Conservation (phyloP, 805 yeast genomes). For the Wickerhamomyces rabaulensis region DNA sequence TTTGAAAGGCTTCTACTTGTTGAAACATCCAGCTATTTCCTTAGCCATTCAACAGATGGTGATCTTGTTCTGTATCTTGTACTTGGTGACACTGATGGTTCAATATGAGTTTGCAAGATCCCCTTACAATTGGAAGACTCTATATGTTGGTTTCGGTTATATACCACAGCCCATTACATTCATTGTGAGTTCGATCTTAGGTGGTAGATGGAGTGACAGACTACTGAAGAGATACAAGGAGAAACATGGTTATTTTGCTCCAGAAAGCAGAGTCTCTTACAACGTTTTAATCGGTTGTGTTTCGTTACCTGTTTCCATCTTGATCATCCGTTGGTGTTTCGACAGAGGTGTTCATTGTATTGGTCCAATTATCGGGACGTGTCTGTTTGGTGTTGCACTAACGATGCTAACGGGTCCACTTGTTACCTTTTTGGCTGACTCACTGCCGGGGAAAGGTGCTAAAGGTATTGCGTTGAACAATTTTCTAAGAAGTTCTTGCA, state of each 20-base stretch:
- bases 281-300: conserved; percentile 62
- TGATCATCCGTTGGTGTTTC: conserved; percentile 85
- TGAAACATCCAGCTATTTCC: conserved; percentile 68
- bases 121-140: conserved; percentile 65
- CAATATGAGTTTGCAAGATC: conserved; percentile 51
- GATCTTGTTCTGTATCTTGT: conserved; percentile 62
- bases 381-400: conserved; percentile 72
- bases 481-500: conserved; percentile 62
- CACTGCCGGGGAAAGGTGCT: conserved; percentile 82
- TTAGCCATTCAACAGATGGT: conserved; percentile 61
- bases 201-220: conserved; percentile 73
- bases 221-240: conserved; percentile 46
- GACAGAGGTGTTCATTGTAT: conserved; percentile 68
- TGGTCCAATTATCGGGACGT: conserved; percentile 74
- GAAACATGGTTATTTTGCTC: conserved; percentile 60
- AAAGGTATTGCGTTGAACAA: conserved; percentile 83
- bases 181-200: conserved; percentile 63
- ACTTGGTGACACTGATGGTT: conserved; percentile 68
- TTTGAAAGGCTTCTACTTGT: conserved; percentile 51
- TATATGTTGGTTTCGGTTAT: conserved; percentile 68
- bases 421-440: conserved; percentile 74
- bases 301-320: conserved; percentile 54
- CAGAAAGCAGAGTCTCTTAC: conserved; percentile 75
- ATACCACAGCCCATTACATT: conserved; percentile 80
- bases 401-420: conserved; percentile 80